Conservation (phyloP, 495 filamentous ascomycete species). For the Aspergillus coremiiformis region DNA sequence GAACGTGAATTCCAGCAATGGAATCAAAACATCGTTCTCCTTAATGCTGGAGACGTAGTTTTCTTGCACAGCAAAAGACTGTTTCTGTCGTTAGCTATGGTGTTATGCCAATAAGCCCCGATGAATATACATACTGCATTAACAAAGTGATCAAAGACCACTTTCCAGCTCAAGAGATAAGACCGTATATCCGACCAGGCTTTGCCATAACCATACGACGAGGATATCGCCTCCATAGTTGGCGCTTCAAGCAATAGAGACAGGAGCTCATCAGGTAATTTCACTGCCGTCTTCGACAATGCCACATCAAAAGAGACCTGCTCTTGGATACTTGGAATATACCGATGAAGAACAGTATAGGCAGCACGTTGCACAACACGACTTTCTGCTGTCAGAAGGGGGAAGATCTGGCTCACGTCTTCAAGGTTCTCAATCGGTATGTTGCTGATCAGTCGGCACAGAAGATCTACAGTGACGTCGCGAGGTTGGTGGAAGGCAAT, state of each 20-base stretch:
- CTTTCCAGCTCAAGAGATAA: constrained; percentile 86
- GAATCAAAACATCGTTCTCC: constrained; percentile 57
- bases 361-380: constrained; percentile 68
- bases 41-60: constrained; percentile 73
- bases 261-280: constrained; percentile 61
- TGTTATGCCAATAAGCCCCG: neutral
- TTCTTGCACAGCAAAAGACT: constrained; percentile 69
- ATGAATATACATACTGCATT: constrained; percentile 48
- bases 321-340: constrained; percentile 70
- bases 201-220: constrained; percentile 30
- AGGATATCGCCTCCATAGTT: constrained; percentile 43
- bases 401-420: constrained; percentile 56
- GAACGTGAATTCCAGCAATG: constrained; percentile 70
- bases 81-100: constrained; percentile 16
- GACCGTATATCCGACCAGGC: constrained; percentile 47
- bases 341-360: constrained; percentile 70
- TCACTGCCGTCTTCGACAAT: constrained; percentile 61
- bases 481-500: constrained; percentile 54
- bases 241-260: constrained; percentile 55
- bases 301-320: constrained; percentile 76
- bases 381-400: constrained; percentile 68
- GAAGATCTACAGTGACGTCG: constrained; percentile 61
- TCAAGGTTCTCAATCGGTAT: constrained; percentile 49
- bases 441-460: constrained; percentile 55
- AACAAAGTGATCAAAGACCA: constrained; percentile 81